Evolutionary conservation across 345 rosid genomes (phyloP), one percentile per base, ranked within the genome.

Genomic region (Camelina neglecta): DNA sequence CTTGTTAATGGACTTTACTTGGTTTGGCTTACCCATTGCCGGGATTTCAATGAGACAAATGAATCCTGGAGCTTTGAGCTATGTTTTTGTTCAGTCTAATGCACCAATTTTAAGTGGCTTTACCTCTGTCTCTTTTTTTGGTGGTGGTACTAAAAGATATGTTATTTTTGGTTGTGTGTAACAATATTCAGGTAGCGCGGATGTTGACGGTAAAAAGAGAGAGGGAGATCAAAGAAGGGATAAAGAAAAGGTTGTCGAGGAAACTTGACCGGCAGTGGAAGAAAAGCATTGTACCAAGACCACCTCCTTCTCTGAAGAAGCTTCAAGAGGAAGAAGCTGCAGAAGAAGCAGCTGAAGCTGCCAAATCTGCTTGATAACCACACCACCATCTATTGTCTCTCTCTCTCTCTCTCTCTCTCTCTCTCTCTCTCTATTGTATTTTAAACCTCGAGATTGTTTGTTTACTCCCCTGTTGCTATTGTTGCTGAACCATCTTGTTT

Each of bases 141-240:
- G 31, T 29, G 31, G 31, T 51, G 48, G 65, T 13, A 23, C 45
- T 76, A 23, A 76, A 76, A 69, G 75, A 48, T 55, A 2, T 36
- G 65, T 35, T 77, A 0, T 11, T 58, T 44, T 65, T 71, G 54
- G 49, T 33, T 70, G 47, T 65, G 75, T 76, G 53, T 79, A 21
- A 15, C 0, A 29, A 29, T 29, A 20, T 29, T 75, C 31, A 94
- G 93, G 78, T 90, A 39, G 96, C 98, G 36, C 80, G 96, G 20
- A 85, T 89, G 88, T 85, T 92, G 67, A 92, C 98, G 3, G 86
- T 94, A 11, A 94, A 76, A 74, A 82, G 96, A 49, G 98, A 94
- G 80, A 89, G 98, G 81, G 98, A 92, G 85, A 48, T 94, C 0
- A 91, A 92, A 75, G 91, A 90, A 76, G 98, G 98, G 53, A 87